Evolutionary conservation across 2,329 filamentous ascomycete genomes (phyloP), one percentile per base, ranked within the genome.

Genomic region (Seiridium cupressi): DNA sequence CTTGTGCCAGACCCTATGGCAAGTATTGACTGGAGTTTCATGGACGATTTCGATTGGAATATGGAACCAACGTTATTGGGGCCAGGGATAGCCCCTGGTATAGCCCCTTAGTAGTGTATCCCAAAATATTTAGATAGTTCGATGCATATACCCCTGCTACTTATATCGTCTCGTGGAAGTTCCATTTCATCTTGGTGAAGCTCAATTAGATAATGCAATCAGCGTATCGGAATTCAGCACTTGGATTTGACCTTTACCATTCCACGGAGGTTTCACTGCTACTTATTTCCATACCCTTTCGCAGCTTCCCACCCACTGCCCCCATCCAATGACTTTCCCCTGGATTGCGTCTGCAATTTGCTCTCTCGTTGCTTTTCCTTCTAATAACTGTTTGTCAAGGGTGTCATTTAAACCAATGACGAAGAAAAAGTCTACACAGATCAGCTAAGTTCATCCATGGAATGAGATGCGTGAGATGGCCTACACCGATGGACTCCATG

Each of bases 401-500:
- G 74, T 70, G 58, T 79, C 73, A 7, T 70, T 79, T 56, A 85
- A 67, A 3, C 79, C 81, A 55, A 84, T 66, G 13, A 84, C 67
- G 62, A 81, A 73, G 60, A 75, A 84, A 68, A 82, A 81, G 58
- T 84, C 76, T 77, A 47, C 18, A n/a, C 10, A 26, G 11, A 44
- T 57, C 31, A 57, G 40, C 42, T 9, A 8, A 7, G 18, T 35
- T 4, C 35, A 32, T 38, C 48, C 18, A 5, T 18, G 42, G 32
- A 40, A 55, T 32, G 31, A 51, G 32, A 31, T 4, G 0, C 11
- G 8, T 1, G 4, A 32, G 31, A 2, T 5, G 1, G 66, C 75
- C 71, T 67, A 77, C 76, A 85, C 59, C 82, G 72, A 68, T 85
- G 81, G 31, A 75, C 73, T 0, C 82, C 82, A 63, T 84, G 78